Conservation (phyloP, 345 rosid genomes). For the Heritiera littoralis region DNA sequence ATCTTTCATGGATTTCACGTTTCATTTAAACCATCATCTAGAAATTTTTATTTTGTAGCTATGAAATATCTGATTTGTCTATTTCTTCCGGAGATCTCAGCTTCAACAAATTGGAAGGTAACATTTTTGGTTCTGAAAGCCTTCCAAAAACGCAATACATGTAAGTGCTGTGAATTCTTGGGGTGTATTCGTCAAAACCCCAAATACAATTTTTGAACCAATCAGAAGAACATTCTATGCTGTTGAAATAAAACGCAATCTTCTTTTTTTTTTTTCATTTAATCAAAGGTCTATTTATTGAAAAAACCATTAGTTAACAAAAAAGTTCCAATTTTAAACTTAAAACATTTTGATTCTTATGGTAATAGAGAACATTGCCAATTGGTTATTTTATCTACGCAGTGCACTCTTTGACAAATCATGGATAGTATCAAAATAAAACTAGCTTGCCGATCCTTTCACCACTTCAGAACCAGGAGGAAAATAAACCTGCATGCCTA, state of each 20-base stretch:
- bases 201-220: neutral
- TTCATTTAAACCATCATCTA: neutral
- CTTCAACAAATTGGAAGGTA: constrained; percentile 53
- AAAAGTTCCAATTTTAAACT: neutral
- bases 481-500: neutral
- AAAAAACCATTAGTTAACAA: neutral
- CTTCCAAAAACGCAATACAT: constrained; percentile 30
- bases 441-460: neutral
- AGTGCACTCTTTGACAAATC: no score
- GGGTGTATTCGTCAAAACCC: neutral
- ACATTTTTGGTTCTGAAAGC: constrained; percentile 30
- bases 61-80: neutral
- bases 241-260: neutral
- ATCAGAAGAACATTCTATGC: neutral
- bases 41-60: neutral
- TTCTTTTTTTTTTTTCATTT: neutral
- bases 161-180: constrained; percentile 31
- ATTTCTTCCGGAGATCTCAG: constrained; percentile 48
- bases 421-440: neutral
- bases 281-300: neutral
- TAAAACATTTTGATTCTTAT: neutral
- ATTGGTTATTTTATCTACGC: neutral
- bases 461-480: neutral
- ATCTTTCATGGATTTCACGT: neutral
- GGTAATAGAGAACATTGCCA: neutral